Conservation (phyloP, 805 yeast species). For the Wickerhamomyces pijperi region DNA sequence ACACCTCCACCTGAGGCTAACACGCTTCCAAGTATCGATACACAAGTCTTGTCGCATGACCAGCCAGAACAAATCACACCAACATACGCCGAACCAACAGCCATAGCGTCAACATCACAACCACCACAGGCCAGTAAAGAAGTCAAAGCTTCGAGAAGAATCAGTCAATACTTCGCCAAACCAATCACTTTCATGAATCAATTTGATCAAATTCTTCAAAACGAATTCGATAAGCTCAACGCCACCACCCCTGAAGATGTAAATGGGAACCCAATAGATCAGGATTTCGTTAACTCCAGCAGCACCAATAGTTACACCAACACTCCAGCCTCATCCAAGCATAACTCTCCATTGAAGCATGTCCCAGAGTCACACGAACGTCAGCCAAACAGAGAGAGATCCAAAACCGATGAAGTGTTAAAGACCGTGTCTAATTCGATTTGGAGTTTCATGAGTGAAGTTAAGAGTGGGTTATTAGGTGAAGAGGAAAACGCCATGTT, state of each 20-base stretch:
- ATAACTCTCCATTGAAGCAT: neutral
- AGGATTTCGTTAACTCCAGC: too few relatives aligned
- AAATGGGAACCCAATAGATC: constrained; percentile 7
- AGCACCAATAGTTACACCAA: too few relatives aligned
- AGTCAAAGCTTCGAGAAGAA: neutral
- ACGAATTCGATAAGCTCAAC: constrained; percentile 47
- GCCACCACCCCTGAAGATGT: constrained; percentile 2
- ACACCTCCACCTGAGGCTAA: too few relatives aligned
- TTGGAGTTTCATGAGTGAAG: constrained; percentile 42
- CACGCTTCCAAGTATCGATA: neutral
- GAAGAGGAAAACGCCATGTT: constrained; percentile 17
- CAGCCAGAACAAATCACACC: neutral
- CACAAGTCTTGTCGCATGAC: neutral
- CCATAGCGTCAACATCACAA: too few relatives aligned
- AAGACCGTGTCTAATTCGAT: constrained; percentile 28
- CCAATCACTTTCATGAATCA: constrained; percentile 56
- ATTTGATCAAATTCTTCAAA: constrained; percentile 54
- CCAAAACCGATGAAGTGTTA: constrained; percentile 19
- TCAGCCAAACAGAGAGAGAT: neutral
- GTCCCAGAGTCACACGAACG: too few relatives aligned
- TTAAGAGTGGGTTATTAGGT: constrained; percentile 30
- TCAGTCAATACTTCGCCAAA: constrained; percentile 28
- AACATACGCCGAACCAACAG: too few relatives aligned
- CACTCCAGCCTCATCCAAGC: neutral
- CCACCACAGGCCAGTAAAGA: constrained; percentile 1